Evolutionary conservation across 495 filamentous ascomycete genomes (phyloP).

Genomic region (Rhizodiscina lignyota): DNA sequence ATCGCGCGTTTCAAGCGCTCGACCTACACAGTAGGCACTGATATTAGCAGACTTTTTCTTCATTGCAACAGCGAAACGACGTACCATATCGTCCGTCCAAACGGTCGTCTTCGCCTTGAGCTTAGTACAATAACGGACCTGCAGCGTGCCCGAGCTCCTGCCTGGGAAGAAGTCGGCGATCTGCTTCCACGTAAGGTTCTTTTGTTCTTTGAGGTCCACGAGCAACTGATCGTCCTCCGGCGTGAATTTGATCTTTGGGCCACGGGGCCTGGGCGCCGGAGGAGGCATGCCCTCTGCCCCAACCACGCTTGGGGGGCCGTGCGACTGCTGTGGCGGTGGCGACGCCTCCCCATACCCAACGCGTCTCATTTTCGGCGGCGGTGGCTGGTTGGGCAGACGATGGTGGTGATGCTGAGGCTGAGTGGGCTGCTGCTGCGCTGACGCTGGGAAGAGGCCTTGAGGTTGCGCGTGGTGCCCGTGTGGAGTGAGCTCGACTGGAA

Average conservation of each 20-base stretch:
- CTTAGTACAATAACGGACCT: constrained; percentile 89
- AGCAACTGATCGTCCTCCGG: constrained; percentile 73
- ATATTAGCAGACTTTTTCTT: constrained; percentile 1
- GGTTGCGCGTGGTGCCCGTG: constrained; percentile 18
- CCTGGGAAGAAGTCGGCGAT: constrained; percentile 90
- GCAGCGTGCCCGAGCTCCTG: constrained; percentile 69
- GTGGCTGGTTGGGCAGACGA: constrained; percentile 44
- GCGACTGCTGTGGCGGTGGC: constrained; percentile 16
- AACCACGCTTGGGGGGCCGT: constrained; percentile 52
- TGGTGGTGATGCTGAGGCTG: constrained; percentile 52
- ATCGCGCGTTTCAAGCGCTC: constrained; percentile 62
- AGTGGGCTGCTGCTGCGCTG: constrained; percentile 14
- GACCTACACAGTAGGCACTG: constrained; percentile 33
- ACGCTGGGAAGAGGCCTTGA: constrained; percentile 5
- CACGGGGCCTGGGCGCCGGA: constrained; percentile 57
- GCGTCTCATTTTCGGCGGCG: constrained; percentile 34
- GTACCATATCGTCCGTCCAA: constrained; percentile 84
- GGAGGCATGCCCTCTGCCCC: constrained; percentile 69
- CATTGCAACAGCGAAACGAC: constrained; percentile 12
- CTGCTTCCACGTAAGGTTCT: constrained; percentile 87
- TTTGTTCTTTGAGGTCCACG: constrained; percentile 81
- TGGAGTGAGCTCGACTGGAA: constrained; percentile 16
- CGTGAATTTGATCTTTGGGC: constrained; percentile 80
- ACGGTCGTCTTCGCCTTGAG: constrained; percentile 80
- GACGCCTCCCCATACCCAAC: constrained; percentile 16